Evolutionary conservation across 768 basidiomycete genomes (phyloP), one percentile per base, ranked within the genome.

Genomic region (Suillus hirtellus): DNA sequence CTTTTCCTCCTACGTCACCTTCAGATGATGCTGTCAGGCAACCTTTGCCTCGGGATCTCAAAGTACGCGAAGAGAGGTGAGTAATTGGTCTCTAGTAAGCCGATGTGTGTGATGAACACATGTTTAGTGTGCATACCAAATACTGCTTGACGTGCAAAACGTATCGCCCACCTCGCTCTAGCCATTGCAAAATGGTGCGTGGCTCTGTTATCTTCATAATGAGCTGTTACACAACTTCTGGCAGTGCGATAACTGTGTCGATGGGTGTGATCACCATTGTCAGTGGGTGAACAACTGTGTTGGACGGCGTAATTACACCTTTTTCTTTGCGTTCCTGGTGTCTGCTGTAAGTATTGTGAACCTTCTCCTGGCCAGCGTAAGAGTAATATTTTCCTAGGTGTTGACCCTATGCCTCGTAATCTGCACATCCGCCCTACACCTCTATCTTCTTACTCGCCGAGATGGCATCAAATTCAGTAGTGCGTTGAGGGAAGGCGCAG

Each of bases 191-290:
- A 74, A 85, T 97, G 86, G 94, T 93, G 68, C 71, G 82, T 75
- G 11, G 14, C 43, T n/a, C 38, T 56, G 14, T 21, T 27, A 17
- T 35, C 37, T 38, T 56, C 21, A 43, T 34, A n/a, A 52, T 43
- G 12, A 27, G 12, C 34, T 27, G 15, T 27, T 37, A 31, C 63
- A 73, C 53, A 64, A 24, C 40, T 34, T 50, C 52, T 14, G 31
- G 2, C 67, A 96, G 91, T 99, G 96, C 72, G 94, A 97, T 69
- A 99, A 99, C 72, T 99, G 96, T 71, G 94, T 98, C 17, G 96
- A 98, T 67, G 89, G 89, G 11, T 98, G 96, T 67, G 95, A 96
- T 73, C 92, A 96, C 71, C 93, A 94, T 71, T 92, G 89, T 66
- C 89, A 89, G 71, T 92, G 89, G 90, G 86, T 99, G 21, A 97